Base-by-base conservation (phyloP, 108 stramenopile species). In the Poteriospumella lacustris region DNA sequence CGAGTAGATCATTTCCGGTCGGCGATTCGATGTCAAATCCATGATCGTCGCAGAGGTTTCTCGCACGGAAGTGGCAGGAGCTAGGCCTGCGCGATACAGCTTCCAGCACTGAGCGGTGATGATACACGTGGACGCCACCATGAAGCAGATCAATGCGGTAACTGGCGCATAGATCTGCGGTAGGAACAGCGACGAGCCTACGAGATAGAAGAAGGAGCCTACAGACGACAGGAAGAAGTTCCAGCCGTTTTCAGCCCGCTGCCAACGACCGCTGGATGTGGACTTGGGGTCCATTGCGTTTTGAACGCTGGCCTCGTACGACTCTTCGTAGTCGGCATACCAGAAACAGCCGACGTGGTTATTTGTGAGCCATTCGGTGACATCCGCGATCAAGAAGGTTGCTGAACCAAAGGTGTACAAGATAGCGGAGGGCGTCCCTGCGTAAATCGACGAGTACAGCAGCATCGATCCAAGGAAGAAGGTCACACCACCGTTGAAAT, bases 311-410 rank as follows among this genome's bases (percentile, higher is more conserved):
- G 15, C 3, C 24, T 64, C 60, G 36, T 64, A 64, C 9, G 3
- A 3, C 5, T 12, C 60, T 5, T 33, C 29, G 36, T 31, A 64
- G 60, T 64, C 31, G 28, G 28, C 12, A 64, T 64, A 64, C 5
- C 36, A 24, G 36, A 64, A 64, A 34, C 60, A 64, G 3, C 60
- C 60, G 36, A 64, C 60, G 9, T 34, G 15, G 36, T 64, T 64
- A 64, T 64, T 64, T 64, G 60, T 64, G 33, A 26, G 36, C 60
- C 60, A 64, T 64, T 64, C 60, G 5, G 31, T 64, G 9, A 19
- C 3, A 64, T 64, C 60, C 36, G 60, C 60, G 28, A 64, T 64
- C 28, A 24, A 26, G 36, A 64, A 64, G 36, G 29, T 24, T 34
- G 36, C 3, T 33, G 60, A 64, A 12, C 60, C 60, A 33, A 64